Evolutionary conservation across 2,329 filamentous ascomycete species (phyloP).

Genomic region (Diaporthe sp.): DNA sequence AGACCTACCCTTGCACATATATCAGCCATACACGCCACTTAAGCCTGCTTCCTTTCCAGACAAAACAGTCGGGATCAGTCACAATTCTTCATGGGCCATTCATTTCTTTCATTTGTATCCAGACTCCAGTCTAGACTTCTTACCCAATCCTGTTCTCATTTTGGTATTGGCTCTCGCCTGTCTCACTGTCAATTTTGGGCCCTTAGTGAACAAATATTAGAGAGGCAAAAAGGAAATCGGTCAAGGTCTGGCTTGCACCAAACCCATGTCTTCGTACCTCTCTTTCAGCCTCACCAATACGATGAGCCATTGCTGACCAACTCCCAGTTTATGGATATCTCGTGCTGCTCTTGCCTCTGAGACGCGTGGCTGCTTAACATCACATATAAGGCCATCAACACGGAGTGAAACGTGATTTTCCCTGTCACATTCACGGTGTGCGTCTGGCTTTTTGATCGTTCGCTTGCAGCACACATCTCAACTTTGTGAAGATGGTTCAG

Average conservation of each 20-base stretch:
- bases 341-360: slow-evolving; percentile 14
- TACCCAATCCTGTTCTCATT: not conserved
- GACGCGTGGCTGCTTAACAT: not conserved
- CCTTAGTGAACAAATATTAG: slow-evolving; percentile 19
- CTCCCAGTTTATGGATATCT: not conserved
- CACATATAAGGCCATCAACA: slow-evolving; percentile 27
- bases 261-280: slow-evolving; percentile 22
- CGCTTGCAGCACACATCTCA: not conserved
- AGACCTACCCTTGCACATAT: slow-evolving; percentile 49
- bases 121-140: slow-evolving; percentile 1
- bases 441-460: not conserved
- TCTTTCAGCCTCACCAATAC: slow-evolving; percentile 35
- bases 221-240: slow-evolving; percentile 7
- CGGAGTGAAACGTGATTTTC: slow-evolving; percentile 1
- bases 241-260: slow-evolving; percentile 15
- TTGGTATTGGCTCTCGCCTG: slow-evolving; percentile 22
- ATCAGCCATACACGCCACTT: slow-evolving; percentile 43
- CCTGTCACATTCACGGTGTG: slow-evolving; percentile 1
- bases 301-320: slow-evolving; percentile 26
- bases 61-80: slow-evolving; percentile 26
- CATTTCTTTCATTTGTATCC: slow-evolving; percentile 26
- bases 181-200: slow-evolving; percentile 33
- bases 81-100: slow-evolving; percentile 17
- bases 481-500: slow-evolving; percentile 35
- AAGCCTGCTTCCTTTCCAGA: slow-evolving; percentile 25